A percentile compares a stretch with the other conserved stretches of the same genome.
Conservation (phyloP, 2,329 filamentous ascomycete species). For the Alternaria consortialis region DNA sequence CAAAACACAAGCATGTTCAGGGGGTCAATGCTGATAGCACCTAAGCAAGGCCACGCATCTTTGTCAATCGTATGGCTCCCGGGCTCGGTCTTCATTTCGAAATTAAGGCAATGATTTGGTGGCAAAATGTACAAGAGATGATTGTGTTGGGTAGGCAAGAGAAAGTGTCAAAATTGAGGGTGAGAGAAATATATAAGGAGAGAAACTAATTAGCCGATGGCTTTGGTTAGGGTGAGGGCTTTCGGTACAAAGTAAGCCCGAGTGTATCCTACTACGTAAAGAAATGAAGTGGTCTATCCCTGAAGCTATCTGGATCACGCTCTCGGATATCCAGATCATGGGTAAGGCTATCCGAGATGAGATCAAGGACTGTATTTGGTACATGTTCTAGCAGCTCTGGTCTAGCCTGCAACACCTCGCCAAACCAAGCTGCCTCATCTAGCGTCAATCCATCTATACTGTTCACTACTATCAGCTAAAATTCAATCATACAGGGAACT, state of each 20-base stretch:
- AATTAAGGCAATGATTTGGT: neutral
- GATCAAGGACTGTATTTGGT: conserved; percentile 1
- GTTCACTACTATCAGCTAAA: conserved; percentile 2
- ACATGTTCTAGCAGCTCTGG: conserved; percentile 10
- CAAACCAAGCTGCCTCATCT: conserved; percentile 12
- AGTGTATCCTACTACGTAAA: conserved; percentile 7
- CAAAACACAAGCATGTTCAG: conserved; percentile 11
- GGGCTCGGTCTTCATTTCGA: conserved; percentile 10
- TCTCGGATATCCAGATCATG: conserved; percentile 10
- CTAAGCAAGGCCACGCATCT: conserved; percentile 14
- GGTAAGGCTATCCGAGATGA: conserved; percentile 12
- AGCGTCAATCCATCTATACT: conserved; percentile 17
- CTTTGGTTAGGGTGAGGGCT: neutral
- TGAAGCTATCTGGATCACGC: conserved; percentile 11
- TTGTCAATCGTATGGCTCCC: neutral
- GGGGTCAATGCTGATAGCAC: conserved; percentile 8
- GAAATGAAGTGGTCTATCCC: conserved; percentile 12
- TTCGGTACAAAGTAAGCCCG: no score
- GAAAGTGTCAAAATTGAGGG: neutral
- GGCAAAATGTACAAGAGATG: conserved; percentile 8
- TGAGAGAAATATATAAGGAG: neutral
- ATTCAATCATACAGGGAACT: neutral
- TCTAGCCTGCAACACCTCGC: conserved; percentile 16
- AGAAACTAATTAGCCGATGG: neutral
- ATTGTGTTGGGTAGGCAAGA: neutral